Conservation (phyloP, 805 yeast species). For the Clavispora carvajalis region DNA sequence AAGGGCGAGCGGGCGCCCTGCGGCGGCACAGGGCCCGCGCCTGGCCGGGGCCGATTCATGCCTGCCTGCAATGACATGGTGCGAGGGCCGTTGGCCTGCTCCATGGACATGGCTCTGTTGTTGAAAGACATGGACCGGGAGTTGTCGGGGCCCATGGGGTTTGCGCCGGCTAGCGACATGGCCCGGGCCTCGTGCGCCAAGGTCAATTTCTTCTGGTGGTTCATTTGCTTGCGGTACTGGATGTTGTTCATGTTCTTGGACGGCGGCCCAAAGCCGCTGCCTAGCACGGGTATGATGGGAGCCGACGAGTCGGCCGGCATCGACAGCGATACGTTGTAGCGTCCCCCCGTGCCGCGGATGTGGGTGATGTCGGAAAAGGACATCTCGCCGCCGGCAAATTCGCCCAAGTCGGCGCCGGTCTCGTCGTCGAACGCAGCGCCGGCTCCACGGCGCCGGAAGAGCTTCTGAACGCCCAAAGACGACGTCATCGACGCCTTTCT, state of each 20-base stretch:
- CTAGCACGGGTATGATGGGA: conserved; percentile 70
- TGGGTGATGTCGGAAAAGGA: conserved; percentile 64
- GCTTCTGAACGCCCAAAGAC: conserved; percentile 27
- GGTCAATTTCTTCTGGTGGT: conserved; percentile 59
- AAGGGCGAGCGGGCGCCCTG: neutral
- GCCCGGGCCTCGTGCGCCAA: conserved; percentile 43
- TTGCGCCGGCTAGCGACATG: conserved; percentile 33
- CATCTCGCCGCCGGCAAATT: conserved; percentile 33
- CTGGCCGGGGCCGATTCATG: conserved; percentile 8
- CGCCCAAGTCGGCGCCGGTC: conserved; percentile 30
- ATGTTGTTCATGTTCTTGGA: conserved; percentile 39
- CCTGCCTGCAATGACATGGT: conserved; percentile 39
- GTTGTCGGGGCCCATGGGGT: conserved; percentile 20
- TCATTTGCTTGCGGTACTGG: conserved; percentile 66
- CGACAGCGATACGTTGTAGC: conserved; percentile 43
- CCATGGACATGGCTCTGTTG: conserved; percentile 22
- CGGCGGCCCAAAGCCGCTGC: conserved; percentile 19
- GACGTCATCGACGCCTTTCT: conserved; percentile 37
- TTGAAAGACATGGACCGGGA: conserved; percentile 31
- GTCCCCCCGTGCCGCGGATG: conserved; percentile 58
- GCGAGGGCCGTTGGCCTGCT: conserved; percentile 22
- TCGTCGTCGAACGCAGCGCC: conserved; percentile 34
- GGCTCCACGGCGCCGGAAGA: conserved; percentile 37
- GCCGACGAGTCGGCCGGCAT: conserved; percentile 47
- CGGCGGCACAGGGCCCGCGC: neutral